Base-by-base conservation (phyloP, 1,284 basidiomycete species). In the Neonothopanus nambi region DNA sequence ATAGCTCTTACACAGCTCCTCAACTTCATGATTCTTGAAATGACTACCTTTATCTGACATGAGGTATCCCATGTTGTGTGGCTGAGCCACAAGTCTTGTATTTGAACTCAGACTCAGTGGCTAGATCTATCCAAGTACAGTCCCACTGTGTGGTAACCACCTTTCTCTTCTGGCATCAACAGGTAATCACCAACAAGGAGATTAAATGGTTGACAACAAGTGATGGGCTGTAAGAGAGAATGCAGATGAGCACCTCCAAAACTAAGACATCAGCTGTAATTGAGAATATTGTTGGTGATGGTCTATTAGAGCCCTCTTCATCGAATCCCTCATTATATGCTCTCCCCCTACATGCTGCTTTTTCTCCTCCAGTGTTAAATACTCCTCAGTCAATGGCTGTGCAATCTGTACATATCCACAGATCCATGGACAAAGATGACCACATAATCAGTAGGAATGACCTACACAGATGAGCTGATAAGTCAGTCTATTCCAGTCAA, bases 41-140 rank as follows among this genome's bases (percentile, higher is more conserved):
- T 76, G 70, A 3, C 18, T 23, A 0, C 75, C 70, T 0, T 71
- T 66, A 36, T 77, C 71, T 0, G 66, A 60, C 69, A 74, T 72
- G 55, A 76, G 62, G 60, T 62, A 15, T 73, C 67, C 0, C 65
- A 56, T 4, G 65, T 26, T 0, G 55, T 37, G 63, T 64, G 6
- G 50, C 64, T 0, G 61, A 60, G 18, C 66, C 59, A 12, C 61
- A 51, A 0, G 55, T 60, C 41, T 66, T 67, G 33, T 57, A 55
- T 40, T 62, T 65, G 54, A 50, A 60, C 0, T 18, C 70, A 67
- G 0, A 67, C 49, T 13, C 57, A 57, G 37, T 67, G 65, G 1
- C 65, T 54, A 51, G 59, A 68, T 5, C 51, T 53, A 43, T 70
- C 68, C 9, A 70, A 39, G 41, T 60, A 67, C 2, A 70, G 40